A percentile compares a stretch with the other conserved stretches of the same genome.
Evolutionary conservation across 257 asterid species (phyloP).

Genomic region (Misopates orontium): DNA sequence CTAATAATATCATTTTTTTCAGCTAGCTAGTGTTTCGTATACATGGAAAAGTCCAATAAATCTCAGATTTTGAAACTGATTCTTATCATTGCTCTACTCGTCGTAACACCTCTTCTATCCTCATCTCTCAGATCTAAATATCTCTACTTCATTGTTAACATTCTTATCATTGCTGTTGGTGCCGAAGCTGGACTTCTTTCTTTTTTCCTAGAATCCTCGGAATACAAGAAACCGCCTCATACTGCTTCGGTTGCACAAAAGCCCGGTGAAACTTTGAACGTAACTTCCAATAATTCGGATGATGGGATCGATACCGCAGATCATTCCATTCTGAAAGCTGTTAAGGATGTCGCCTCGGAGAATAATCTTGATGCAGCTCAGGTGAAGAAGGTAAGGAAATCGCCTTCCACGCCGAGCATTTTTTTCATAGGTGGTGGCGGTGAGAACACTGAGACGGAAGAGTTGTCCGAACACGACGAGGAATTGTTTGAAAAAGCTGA

Average conservation of each 20-base stretch:
- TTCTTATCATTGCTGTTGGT: conserved; percentile 54
- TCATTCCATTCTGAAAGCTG: no score
- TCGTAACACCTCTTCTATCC: conserved; percentile 48
- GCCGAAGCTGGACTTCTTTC: conserved; percentile 68
- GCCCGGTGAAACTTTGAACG: no score
- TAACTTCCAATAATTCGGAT: no score
- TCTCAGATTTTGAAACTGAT: conserved; percentile 42
- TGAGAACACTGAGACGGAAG: background rate
- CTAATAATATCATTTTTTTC: no score
- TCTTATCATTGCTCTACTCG: conserved; percentile 37
- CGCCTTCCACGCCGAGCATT: conserved; percentile 41
- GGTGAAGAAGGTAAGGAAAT: conserved; percentile 17
- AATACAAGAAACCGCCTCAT: conserved; percentile 26
- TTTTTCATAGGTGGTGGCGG: conserved; percentile 42
- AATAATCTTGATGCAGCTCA: conserved; percentile 20
- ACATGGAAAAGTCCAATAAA: conserved; percentile 14
- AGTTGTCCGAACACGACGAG: conserved; percentile 31
- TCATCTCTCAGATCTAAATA: conserved; percentile 47
- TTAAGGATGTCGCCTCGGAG: conserved; percentile 24
- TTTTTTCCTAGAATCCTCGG: conserved; percentile 36
- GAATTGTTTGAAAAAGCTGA: conserved; percentile 63
- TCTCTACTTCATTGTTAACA: conserved; percentile 52
- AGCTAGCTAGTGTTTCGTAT: no score
- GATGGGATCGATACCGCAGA: background rate
- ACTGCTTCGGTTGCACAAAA: no score